Evolutionary conservation across 106 monocot genomes (phyloP).

Genomic region (Allium cepa): DNA sequence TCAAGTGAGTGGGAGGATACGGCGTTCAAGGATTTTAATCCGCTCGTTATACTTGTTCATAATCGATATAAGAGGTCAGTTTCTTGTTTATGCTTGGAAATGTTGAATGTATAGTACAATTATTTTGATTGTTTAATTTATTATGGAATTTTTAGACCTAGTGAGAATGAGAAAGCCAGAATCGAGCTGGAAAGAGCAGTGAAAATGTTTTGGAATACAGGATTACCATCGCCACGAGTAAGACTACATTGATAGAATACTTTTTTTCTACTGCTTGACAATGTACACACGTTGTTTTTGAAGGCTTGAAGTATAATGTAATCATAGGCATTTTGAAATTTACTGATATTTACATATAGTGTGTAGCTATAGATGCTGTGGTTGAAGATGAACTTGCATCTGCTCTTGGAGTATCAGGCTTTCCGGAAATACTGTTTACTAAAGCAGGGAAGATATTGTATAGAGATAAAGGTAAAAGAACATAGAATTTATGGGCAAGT

Average conservation of each 20-base stretch:
- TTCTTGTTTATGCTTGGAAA: background rate
- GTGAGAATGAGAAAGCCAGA: constrained; percentile 65
- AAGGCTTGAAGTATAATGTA: no score
- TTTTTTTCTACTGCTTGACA: no score
- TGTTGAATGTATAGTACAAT: no score
- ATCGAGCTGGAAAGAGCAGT: constrained; percentile 68
- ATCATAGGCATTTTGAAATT: no score
- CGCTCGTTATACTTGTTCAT: constrained; percentile 74
- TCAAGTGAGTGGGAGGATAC: constrained; percentile 70
- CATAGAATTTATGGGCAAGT: background rate
- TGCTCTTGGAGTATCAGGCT: constrained; percentile 53
- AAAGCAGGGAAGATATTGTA: constrained; percentile 86
- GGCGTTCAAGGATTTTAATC: constrained; percentile 87
- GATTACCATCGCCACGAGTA: constrained; percentile 84
- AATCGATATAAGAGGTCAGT: constrained; percentile 67
- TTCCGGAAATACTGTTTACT: constrained; percentile 84
- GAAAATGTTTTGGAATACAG: constrained; percentile 72
- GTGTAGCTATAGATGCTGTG: constrained; percentile 81
- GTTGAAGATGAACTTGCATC: constrained; percentile 57
- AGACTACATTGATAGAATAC: background rate
- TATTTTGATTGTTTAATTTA: no score
- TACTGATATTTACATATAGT: constrained; percentile 24
- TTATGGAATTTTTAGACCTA: constrained; percentile 28
- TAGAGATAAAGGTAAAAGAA: constrained; percentile 57
- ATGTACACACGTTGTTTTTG: no score